These are phyloP conservation scores for Penicillium aurantiogriseum DNA, from an alignment of 2,329 filamentous ascomycete species.

Conservation along the genomic window DNA sequence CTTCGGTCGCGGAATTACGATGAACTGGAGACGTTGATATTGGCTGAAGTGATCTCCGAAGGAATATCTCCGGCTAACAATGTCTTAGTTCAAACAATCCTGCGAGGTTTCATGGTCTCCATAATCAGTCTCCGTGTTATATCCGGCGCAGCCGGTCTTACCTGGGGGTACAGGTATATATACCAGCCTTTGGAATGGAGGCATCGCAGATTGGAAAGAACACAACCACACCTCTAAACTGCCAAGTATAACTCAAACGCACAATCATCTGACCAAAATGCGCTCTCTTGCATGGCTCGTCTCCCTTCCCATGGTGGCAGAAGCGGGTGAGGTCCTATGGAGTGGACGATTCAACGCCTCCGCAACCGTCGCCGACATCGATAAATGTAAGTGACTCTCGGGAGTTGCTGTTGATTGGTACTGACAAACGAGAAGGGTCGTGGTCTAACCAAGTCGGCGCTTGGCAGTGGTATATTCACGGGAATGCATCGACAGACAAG, in stretches of 20 bases:
- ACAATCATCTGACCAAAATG: background rate
- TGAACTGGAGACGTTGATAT: background rate
- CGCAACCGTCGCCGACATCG: conserved; percentile 24
- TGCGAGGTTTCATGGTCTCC: background rate
- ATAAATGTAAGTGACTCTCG: conserved; percentile 20
- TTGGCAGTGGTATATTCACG: conserved; percentile 77
- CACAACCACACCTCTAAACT: background rate
- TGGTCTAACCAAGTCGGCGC: conserved; percentile 67
- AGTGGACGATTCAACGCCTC: conserved; percentile 29
- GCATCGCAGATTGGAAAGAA: too few species aligned
- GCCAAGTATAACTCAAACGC: rapidly evolving
- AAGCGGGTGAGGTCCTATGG: conserved; percentile 29
- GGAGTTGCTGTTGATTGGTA: too few species aligned
- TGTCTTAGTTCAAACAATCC: background rate
- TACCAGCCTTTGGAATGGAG: background rate
- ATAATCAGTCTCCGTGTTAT: background rate
- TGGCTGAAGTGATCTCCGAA: background rate
- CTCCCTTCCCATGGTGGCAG: conserved; percentile 3
- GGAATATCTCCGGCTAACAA: background rate
- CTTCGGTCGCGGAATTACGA: background rate
- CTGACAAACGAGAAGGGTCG: conserved; percentile 47
- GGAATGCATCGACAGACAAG: conserved; percentile 47
- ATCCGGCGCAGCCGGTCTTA: background rate
- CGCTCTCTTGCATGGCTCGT: conserved; percentile 1
- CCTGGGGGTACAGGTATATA: background rate